A percentile compares a stretch with the other conserved stretches of the same genome.
These are phyloP conservation scores for Fusarium staphyleae DNA, from an alignment of 2,329 filamentous ascomycete genomes.

Conservation along the genomic window DNA sequence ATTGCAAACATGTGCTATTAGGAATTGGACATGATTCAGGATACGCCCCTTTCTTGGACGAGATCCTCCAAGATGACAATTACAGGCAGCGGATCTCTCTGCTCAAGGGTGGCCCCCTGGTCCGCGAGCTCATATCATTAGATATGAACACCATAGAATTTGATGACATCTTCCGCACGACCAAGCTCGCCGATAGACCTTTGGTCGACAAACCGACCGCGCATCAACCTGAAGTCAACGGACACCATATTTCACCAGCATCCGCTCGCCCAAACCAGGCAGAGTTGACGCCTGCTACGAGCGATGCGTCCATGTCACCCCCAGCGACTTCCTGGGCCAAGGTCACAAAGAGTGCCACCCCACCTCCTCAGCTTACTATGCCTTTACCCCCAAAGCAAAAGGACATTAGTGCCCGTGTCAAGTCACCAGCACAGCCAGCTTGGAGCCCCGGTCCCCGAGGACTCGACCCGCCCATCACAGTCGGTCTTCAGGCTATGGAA, in stretches of 20 bases:
- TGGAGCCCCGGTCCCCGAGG: constrained; percentile 65
- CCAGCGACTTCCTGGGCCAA: constrained; percentile 45
- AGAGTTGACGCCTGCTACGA: constrained; percentile 38
- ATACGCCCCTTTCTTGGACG: constrained; percentile 66
- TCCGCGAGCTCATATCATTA: constrained; percentile 57
- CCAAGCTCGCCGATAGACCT: constrained; percentile 55
- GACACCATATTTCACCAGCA: constrained; percentile 15
- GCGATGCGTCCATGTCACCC: constrained; percentile 35
- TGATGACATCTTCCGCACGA: constrained; percentile 59
- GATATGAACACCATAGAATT: constrained; percentile 56
- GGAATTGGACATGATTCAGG: constrained; percentile 68
- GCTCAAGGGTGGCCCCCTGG: constrained; percentile 60
- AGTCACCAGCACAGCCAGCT: constrained; percentile 39
- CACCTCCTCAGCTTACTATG: constrained; percentile 50
- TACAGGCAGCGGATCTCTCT: constrained; percentile 57
- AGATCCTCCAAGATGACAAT: constrained; percentile 56
- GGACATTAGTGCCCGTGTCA: constrained; percentile 35
- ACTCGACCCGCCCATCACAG: constrained; percentile 59
- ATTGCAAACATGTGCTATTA: constrained; percentile 67
- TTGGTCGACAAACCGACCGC: constrained; percentile 35
- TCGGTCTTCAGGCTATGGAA: constrained; percentile 58
- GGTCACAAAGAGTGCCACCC: constrained; percentile 51
- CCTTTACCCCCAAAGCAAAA: constrained; percentile 47
- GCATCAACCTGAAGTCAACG: constrained; percentile 5
- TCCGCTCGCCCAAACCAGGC: constrained; percentile 16